Conservation (phyloP, 108 stramenopile species). For the Skeletonema potamos region DNA sequence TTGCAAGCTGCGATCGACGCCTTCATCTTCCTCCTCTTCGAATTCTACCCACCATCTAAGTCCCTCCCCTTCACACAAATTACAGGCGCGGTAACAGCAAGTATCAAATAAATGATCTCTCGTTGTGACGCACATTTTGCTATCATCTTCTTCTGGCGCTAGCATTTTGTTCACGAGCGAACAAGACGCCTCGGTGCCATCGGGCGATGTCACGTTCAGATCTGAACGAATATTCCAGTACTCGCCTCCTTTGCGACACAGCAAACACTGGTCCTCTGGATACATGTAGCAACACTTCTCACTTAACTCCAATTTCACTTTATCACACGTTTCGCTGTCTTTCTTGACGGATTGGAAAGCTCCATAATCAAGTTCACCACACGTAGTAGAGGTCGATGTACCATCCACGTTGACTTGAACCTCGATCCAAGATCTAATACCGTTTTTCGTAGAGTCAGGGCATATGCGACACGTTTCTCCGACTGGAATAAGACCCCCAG, state of each 20-base stretch:
- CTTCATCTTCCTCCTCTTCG: constrained; percentile 9
- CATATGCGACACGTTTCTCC: constrained; percentile 42
- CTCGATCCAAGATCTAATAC: constrained; percentile 38
- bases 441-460: constrained; percentile 38
- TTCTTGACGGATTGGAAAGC: constrained; percentile 21
- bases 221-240: constrained; percentile 36
- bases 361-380: constrained; percentile 41
- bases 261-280: constrained; percentile 31
- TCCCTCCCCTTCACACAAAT: constrained; percentile 34
- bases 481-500: constrained; percentile 19
- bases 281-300: constrained; percentile 34
- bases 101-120: constrained; percentile 28
- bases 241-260: constrained; percentile 29
- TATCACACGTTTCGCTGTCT: constrained; percentile 38
- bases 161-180: constrained; percentile 32
- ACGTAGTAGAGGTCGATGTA: constrained; percentile 27
- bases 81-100: constrained; percentile 43
- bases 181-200: constrained; percentile 26
- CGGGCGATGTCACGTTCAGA: constrained; percentile 29
- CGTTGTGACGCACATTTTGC: constrained; percentile 25
- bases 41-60: constrained; percentile 50
- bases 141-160: constrained; percentile 29
- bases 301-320: constrained; percentile 18
- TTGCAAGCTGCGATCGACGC: not conserved
- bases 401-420: constrained; percentile 42